Conservation (phyloP, 2,329 filamentous ascomycete species). For the Aspergillus luchuensis region DNA sequence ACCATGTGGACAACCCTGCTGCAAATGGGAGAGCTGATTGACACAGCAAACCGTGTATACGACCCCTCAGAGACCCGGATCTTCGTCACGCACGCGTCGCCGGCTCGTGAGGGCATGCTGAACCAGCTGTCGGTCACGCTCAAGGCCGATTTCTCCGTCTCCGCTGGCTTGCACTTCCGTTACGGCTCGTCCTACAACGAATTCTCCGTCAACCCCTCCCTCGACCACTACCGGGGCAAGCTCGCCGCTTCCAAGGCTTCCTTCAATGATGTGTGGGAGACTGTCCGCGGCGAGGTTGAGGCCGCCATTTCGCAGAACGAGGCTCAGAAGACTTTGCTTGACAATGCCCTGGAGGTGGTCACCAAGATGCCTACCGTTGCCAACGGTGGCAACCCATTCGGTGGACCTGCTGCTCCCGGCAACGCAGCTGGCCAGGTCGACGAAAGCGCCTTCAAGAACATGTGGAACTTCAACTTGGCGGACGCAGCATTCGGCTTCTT, state of each 20-base stretch:
- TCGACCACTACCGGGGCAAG: constrained; percentile 98
- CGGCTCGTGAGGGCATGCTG: constrained; percentile 90
- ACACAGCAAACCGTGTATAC: constrained; percentile 97
- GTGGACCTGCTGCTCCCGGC: constrained; percentile 74
- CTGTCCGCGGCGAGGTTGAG: constrained; percentile 93
- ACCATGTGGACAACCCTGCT: constrained; percentile 99
- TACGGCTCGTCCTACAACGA: constrained; percentile 99
- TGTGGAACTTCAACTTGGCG: constrained; percentile 99
- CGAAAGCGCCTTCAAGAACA: constrained; percentile 99
- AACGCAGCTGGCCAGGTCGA: constrained; percentile 82
- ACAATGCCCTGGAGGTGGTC: constrained; percentile 90
- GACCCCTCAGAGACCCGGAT: constrained; percentile 96
- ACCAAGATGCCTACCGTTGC: constrained; percentile 96
- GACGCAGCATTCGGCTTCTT: constrained; percentile 97
- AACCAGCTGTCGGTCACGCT: constrained; percentile 97
- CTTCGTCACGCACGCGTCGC: constrained; percentile 95
- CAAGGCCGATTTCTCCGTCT: constrained; percentile 98
- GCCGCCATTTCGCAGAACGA: constrained; percentile 92
- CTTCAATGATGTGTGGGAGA: constrained; percentile 99
- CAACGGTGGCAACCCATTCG: constrained; percentile 95
- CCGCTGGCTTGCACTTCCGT: constrained; percentile 94
- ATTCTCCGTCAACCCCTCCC: constrained; percentile 96
- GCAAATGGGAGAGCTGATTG: constrained; percentile 97
- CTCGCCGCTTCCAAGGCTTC: constrained; percentile 96
- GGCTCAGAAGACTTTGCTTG: constrained; percentile 86